Evolutionary conservation across 176 grass and related monocot species (phyloP).

Genomic region (Neostapfia colusana): DNA sequence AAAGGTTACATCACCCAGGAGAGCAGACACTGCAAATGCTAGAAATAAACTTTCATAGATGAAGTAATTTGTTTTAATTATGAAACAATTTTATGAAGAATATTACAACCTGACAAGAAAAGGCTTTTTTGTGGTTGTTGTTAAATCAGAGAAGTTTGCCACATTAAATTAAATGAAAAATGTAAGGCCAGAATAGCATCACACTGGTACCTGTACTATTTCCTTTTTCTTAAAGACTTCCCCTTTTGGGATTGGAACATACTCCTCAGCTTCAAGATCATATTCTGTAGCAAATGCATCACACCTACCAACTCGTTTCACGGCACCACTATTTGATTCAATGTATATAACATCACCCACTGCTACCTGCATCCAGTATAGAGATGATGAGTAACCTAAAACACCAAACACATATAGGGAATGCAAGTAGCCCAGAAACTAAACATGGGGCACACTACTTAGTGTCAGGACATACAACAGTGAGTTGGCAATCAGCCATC

Average conservation of each 20-base stretch:
- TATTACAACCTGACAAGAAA: not conserved
- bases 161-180: not conserved
- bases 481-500: not conserved
- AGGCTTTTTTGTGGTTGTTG: too few relatives aligned
- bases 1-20: not conserved
- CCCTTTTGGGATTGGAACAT: slow-evolving; percentile 97
- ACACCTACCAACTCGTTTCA: slow-evolving; percentile 99
- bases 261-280: slow-evolving; percentile 98
- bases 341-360: slow-evolving; percentile 98
- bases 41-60: not conserved
- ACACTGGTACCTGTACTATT: slow-evolving; percentile 77
- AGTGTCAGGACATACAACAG: not conserved
- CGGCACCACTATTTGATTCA: slow-evolving; percentile 93
- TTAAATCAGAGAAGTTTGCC: not conserved
- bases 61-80: not conserved
- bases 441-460: slow-evolving; percentile 8
- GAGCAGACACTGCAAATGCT: not conserved
- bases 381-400: slow-evolving; percentile 29
- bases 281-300: slow-evolving; percentile 98
- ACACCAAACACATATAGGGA: slow-evolving; percentile 26
- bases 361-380: slow-evolving; percentile 58
- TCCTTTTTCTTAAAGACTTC: slow-evolving; percentile 99
- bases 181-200: not conserved
- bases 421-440: slow-evolving; percentile 14
- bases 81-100: not conserved